Base-by-base conservation (phyloP, 345 rosid genomes). In the Orychophragmus violaceus region DNA sequence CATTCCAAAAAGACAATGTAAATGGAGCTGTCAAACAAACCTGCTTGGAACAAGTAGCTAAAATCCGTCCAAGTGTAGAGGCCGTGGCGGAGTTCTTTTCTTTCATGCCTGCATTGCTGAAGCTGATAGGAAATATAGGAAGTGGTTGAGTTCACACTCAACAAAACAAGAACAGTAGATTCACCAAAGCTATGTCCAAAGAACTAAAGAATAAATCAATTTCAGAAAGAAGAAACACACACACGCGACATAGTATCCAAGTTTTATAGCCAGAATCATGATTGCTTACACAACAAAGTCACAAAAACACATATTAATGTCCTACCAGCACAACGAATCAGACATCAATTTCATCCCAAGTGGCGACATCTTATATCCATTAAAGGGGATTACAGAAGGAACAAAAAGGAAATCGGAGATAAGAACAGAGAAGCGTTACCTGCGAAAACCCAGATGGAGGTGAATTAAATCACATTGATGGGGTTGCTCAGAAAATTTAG, bases 1-100 rank as follows among this genome's bases (percentile, higher is more conserved):
- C 29, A 67, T 10, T 18, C 10, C 56, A n/a, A 62, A 16, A 11
- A 24, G 44, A 50, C 12, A 41, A 24, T 48, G 62, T 36, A 8
- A 50, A 4, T 30, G 36, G 30, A 59, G 61, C 48, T 55, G 36
- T 17, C 7, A 23, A 36, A 76, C 84, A 46, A 74, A 89, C 97
- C 98, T 87, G 93, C 0, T 81, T 80, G 39, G 91, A 68, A 77
- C 97, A 94, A 65, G 83, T 90, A n/a, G 75, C 80, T 77, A 90
- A 81, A 77, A 94, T 78, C 67, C 90, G 89, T 64, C 74, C 84
- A 25, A 90, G 87, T 50, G 79, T 62, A 24, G 96, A 84, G 27
- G 78, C 71, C 36, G 87, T 80, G 39, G 79, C 59, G 17, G 87
- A 62, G 46, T 78, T 86, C 70, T 78, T 93, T 66, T 90, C 97